Evolutionary conservation across 1,284 basidiomycete genomes (phyloP).

Genomic region (Pyrrhoderma noxium): DNA sequence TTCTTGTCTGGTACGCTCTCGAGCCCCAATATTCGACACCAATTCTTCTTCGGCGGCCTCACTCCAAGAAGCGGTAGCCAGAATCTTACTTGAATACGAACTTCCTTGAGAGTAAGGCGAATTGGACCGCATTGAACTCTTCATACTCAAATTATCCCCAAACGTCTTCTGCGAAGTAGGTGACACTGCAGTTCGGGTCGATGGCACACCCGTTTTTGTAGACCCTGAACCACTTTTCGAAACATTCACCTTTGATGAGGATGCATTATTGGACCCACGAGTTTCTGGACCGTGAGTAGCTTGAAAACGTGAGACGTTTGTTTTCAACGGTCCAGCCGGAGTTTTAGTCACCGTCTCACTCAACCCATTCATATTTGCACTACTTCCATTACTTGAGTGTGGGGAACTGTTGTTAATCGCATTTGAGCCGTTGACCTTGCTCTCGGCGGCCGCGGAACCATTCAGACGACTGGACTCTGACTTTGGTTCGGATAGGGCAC

Average conservation of each 20-base stretch:
- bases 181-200: slow-evolving; percentile 52
- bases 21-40: slow-evolving; percentile 84
- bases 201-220: slow-evolving; percentile 39
- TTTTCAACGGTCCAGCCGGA: slow-evolving; percentile 38
- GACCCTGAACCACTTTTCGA: slow-evolving; percentile 28
- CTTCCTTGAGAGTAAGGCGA: slow-evolving; percentile 77
- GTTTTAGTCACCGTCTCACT: slow-evolving; percentile 55
- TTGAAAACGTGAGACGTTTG: slow-evolving; percentile 66
- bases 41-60: slow-evolving; percentile 94
- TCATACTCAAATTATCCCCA: slow-evolving; percentile 44
- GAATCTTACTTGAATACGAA: slow-evolving; percentile 56
- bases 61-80: slow-evolving; percentile 86
- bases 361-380: slow-evolving; percentile 43
- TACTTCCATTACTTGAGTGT: neutral
- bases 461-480: slow-evolving; percentile 6
- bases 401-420: neutral
- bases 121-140: slow-evolving; percentile 61
- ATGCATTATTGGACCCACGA: slow-evolving; percentile 52
- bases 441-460: slow-evolving; percentile 9
- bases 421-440: slow-evolving; percentile 1
- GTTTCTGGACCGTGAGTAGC: slow-evolving; percentile 60
- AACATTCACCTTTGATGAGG: slow-evolving; percentile 35
- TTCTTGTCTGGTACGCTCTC: slow-evolving; percentile 94
- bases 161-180: slow-evolving; percentile 48
- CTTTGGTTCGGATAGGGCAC: slow-evolving; percentile 12